These are phyloP conservation scores for Athelia sp. DNA, from an alignment of 1,284 basidiomycete species.

Conservation along the genomic window DNA sequence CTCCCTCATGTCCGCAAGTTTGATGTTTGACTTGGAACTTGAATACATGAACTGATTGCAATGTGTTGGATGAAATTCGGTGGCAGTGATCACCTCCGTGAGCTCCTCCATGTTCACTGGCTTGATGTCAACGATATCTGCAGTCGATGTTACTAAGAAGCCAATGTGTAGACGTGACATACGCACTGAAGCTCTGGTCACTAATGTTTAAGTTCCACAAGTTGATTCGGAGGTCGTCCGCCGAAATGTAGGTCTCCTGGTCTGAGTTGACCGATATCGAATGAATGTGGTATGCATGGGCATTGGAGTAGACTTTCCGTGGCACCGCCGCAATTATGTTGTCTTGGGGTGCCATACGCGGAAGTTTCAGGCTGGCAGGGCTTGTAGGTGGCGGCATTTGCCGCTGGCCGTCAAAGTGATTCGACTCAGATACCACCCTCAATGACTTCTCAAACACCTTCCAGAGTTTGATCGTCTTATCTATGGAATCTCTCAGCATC, in stretches of 20 bases:
- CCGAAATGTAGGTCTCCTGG: conserved; percentile 98
- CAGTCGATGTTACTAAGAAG: not conserved
- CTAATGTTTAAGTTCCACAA: conserved; percentile 99
- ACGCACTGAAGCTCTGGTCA: conserved; percentile 98
- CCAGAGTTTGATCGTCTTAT: conserved; percentile 99
- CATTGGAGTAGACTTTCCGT: conserved; percentile 98
- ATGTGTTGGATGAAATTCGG: conserved; percentile 96
- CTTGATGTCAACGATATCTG: conserved; percentile 99
- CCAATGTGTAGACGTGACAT: conserved; percentile 1
- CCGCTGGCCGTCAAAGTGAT: conserved; percentile 80
- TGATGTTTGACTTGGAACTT: conserved; percentile 99
- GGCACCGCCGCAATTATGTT: conserved; percentile 98
- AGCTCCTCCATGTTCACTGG: conserved; percentile 99
- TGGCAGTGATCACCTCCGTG: conserved; percentile 98
- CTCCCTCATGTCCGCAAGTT: conserved; percentile 99
- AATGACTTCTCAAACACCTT: conserved; percentile 99
- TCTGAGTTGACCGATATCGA: conserved; percentile 99
- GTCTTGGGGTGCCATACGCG: conserved; percentile 91
- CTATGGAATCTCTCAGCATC: conserved; percentile 35
- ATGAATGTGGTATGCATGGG: conserved; percentile 99
- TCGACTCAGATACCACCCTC: conserved; percentile 95
- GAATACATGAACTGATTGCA: conserved; percentile 99
- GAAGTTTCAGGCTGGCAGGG: conserved; percentile 66
- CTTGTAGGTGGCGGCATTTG: conserved; percentile 56
- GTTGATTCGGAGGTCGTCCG: conserved; percentile 96